Percentiles rank a stretch among this genome's conserved stretches.
These are phyloP conservation scores for Cercophora scortea DNA, from an alignment of 495 filamentous ascomycete species.

Conservation along the genomic window DNA sequence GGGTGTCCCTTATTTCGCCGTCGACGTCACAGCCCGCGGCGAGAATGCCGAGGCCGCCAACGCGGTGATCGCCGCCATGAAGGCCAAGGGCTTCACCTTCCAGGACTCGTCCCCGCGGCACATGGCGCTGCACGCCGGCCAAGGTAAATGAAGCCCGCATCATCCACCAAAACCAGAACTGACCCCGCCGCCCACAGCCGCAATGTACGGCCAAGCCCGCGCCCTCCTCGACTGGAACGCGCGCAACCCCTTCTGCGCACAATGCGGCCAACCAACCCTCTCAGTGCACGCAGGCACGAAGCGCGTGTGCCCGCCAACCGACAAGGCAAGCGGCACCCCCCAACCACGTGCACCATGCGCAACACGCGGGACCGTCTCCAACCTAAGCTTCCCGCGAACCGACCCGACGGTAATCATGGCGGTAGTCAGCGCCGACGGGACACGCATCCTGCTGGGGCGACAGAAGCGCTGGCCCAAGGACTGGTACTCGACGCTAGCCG, in stretches of 20 bases:
- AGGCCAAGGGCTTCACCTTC: constrained; percentile 23
- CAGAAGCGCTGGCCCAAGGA: constrained; percentile 72
- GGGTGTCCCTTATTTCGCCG: constrained; percentile 76
- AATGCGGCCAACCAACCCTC: constrained; percentile 76
- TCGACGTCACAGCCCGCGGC: constrained; percentile 72
- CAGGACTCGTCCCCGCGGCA: constrained; percentile 20
- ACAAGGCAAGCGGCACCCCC: constrained; percentile 42
- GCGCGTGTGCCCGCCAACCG: constrained; percentile 76
- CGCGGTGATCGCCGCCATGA: constrained; percentile 27
- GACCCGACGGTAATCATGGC: constrained; percentile 96
- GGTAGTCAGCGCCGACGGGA: constrained; percentile 65
- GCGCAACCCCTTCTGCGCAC: constrained; percentile 84
- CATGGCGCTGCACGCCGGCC: constrained; percentile 32
- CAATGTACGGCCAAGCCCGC: constrained; percentile 85
- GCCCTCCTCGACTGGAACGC: constrained; percentile 91
- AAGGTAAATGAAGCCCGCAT: constrained; percentile 27
- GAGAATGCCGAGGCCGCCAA: constrained; percentile 47
- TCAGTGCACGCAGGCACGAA: constrained; percentile 87
- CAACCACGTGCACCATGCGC: constrained; percentile 59
- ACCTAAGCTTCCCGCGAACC: constrained; percentile 86
- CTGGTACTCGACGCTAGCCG: constrained; percentile 88
- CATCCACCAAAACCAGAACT: not conserved
- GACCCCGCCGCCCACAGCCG: constrained; percentile 46
- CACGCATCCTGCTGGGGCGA: constrained; percentile 75
- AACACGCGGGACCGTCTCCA: constrained; percentile 68